A percentile compares a stretch with the other conserved stretches of the same genome.
Conservation (phyloP, 345 rosid species). For the Barbarea vulgaris region DNA sequence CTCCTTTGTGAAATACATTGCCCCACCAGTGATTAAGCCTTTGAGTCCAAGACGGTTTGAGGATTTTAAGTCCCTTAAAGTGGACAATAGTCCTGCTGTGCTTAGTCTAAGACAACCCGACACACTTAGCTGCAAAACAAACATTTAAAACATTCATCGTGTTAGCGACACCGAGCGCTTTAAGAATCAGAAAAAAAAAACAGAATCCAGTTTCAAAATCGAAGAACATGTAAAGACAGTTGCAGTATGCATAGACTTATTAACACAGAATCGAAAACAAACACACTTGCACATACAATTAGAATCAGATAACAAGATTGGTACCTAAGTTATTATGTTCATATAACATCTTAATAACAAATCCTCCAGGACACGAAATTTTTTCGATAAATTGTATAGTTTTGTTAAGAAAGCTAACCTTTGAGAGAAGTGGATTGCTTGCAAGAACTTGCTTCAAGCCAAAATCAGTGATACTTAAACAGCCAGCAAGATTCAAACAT, state of each 20-base stretch:
- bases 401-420: slow-evolving; percentile 27
- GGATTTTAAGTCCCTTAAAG: slow-evolving; percentile 30
- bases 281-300: not conserved
- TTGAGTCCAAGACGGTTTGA: slow-evolving; percentile 25
- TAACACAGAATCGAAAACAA: not conserved
- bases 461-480: slow-evolving; percentile 33
- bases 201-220: not conserved
- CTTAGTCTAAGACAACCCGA: slow-evolving; percentile 37
- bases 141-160: not conserved
- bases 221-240: not conserved
- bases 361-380: not conserved
- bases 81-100: slow-evolving; percentile 34
- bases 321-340: no score
- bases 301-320: not conserved
- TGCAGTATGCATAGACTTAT: not conserved
- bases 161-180: not conserved
- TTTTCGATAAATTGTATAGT: no score
- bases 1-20: slow-evolving; percentile 31
- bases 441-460: slow-evolving; percentile 42
- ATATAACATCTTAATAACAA: no score
- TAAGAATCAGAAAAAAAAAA: not conserved
- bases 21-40: slow-evolving; percentile 36
- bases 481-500: slow-evolving; percentile 33
- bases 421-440: slow-evolving; percentile 31
- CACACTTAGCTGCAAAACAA: slow-evolving; percentile 37